A percentile compares a stretch with the other conserved stretches of the same genome.
Conservation (phyloP, 1,284 basidiomycete species). For the Rhodotorula sp. region DNA sequence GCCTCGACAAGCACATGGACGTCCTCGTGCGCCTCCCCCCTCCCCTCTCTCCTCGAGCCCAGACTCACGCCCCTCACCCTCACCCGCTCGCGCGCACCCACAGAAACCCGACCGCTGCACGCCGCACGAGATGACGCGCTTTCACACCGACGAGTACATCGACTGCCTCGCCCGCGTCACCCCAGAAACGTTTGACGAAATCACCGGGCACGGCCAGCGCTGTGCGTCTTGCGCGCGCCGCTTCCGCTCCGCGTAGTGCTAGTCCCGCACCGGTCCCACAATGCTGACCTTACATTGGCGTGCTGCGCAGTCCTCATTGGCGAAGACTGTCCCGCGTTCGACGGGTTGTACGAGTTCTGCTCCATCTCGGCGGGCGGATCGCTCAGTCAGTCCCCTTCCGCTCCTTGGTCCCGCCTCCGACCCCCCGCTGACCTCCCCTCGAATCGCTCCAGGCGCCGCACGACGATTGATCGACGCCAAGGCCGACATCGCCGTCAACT, state of each 20-base stretch:
- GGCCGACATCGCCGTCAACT: slow-evolving; percentile 92
- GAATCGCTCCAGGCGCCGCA: slow-evolving; percentile 66
- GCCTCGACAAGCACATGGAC: slow-evolving; percentile 87
- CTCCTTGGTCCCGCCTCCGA: background rate
- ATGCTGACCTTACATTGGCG: background rate
- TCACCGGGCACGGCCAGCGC: slow-evolving; percentile 78
- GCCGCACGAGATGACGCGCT: slow-evolving; percentile 80
- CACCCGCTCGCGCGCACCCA: background rate
- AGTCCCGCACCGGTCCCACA: background rate
- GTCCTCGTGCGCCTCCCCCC: slow-evolving; percentile 64
- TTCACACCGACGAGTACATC: slow-evolving; percentile 94
- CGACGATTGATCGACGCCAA: slow-evolving; percentile 76
- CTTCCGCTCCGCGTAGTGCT: background rate
- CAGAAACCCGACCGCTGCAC: slow-evolving; percentile 79
- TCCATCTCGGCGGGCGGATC: slow-evolving; percentile 95
- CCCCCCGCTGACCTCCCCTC: background rate
- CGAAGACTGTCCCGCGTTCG: slow-evolving; percentile 95
- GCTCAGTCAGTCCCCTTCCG: slow-evolving; percentile 55
- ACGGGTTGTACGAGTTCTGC: slow-evolving; percentile 96
- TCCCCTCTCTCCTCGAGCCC: background rate
- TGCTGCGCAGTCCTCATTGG: slow-evolving; percentile 70
- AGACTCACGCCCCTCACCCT: background rate
- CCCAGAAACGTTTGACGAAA: slow-evolving; percentile 78
- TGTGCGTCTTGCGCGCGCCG: slow-evolving; percentile 61
- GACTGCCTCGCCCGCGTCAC: slow-evolving; percentile 85